phyloP scores from a whole-genome alignment of 345 rosid genomes.

The Salix arbutifolia region DNA sequence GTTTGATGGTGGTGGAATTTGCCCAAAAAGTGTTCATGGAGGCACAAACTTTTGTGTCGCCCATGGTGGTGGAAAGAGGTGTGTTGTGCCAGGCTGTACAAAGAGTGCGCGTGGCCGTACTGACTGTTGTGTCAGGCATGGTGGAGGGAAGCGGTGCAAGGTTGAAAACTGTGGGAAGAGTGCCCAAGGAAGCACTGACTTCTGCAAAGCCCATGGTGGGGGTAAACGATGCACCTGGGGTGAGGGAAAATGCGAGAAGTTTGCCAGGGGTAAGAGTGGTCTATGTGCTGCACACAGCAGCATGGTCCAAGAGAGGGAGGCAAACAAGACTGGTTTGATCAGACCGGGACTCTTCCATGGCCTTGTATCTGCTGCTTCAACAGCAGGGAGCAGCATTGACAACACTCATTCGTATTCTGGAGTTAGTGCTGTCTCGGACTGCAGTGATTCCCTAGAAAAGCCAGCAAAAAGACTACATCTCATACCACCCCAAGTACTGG shows the following conservation, averaged over 20 bases:
- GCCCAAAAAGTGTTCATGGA: conserved; percentile 94
- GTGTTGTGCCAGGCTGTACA: conserved; percentile 77
- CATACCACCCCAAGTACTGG: conserved; percentile 82
- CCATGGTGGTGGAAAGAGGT: conserved; percentile 94
- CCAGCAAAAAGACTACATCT: conserved; percentile 52
- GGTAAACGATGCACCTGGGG: conserved; percentile 86
- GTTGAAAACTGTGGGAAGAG: conserved; percentile 72
- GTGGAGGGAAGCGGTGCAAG: conserved; percentile 88
- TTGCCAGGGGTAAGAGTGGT: conserved; percentile 91
- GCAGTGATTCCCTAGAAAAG: conserved; percentile 55
- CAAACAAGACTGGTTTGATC: conserved; percentile 51
- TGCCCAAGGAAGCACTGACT: conserved; percentile 95
- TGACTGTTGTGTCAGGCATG: conserved; percentile 87
- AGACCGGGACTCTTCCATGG: conserved; percentile 83
- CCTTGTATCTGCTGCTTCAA: conserved; percentile 62
- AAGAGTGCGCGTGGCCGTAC: conserved; percentile 97
- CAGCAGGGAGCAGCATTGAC: conserved; percentile 47
- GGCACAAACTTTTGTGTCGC: conserved; percentile 94
- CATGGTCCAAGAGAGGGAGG: conserved; percentile 49
- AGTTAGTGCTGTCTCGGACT: conserved; percentile 54
- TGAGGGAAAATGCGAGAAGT: conserved; percentile 79
- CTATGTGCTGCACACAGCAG: conserved; percentile 89
- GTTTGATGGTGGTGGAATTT: conserved; percentile 88
- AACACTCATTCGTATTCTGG: conserved; percentile 55
- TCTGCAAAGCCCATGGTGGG: conserved; percentile 96